Percentiles rank a stretch among this genome's conserved stretches.
These are phyloP conservation scores for Penicillium malachiteum DNA, from an alignment of 495 filamentous ascomycete genomes.

Conservation along the genomic window DNA sequence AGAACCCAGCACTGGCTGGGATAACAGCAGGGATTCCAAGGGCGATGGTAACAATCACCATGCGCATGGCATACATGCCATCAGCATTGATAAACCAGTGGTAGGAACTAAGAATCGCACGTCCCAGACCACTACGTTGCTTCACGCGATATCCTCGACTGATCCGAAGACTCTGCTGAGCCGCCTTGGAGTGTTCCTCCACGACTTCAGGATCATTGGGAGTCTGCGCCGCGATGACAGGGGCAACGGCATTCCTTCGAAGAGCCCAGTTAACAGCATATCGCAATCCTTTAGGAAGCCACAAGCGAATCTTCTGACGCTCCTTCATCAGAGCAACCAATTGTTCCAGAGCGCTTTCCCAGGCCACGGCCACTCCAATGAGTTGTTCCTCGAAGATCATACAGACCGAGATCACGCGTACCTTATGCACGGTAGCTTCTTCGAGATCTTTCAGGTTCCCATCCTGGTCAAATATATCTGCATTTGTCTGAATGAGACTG, in stretches of 20 bases:
- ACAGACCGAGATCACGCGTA: constrained; percentile 19
- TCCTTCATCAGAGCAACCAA: constrained; percentile 22
- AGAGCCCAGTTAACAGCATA: constrained; percentile 25
- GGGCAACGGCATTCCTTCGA: constrained; percentile 16
- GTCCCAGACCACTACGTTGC: constrained; percentile 21
- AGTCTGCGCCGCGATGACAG: constrained; percentile 12
- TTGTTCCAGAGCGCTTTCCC: constrained; percentile 21
- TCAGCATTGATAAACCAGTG: constrained; percentile 36
- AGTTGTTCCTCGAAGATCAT: constrained; percentile 37
- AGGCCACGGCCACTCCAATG: constrained; percentile 19
- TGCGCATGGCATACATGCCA: constrained; percentile 37
- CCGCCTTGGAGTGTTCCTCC: constrained; percentile 22
- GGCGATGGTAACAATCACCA: constrained; percentile 44
- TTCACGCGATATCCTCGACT: constrained; percentile 27
- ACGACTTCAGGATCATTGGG: constrained; percentile 24
- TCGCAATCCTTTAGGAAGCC: constrained; percentile 26
- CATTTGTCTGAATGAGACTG: constrained; percentile 22
- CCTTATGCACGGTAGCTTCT: constrained; percentile 11
- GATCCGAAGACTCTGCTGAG: constrained; percentile 31
- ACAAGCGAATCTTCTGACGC: constrained; percentile 21
- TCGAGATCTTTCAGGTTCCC: constrained; percentile 19
- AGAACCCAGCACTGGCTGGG: constrained; percentile 42
- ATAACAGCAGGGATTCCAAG: constrained; percentile 38
- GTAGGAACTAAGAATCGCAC: constrained; percentile 24
- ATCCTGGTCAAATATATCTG: constrained; percentile 26